Base-by-base conservation (phyloP, 1,284 basidiomycete genomes). In the Schizophyllum commune region DNA sequence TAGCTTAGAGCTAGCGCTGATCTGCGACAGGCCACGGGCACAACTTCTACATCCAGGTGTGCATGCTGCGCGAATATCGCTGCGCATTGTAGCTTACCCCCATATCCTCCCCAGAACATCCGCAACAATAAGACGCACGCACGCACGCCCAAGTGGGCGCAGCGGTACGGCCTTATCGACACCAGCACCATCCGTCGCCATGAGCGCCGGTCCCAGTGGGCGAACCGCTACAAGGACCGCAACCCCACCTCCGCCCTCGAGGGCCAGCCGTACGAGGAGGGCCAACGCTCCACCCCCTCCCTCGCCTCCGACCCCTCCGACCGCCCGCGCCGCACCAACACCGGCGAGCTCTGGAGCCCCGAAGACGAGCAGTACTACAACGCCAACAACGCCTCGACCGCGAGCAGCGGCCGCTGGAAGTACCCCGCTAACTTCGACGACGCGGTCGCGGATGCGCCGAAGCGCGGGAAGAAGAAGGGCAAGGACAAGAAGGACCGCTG, bases 131-230 rank as follows among this genome's bases (percentile, higher is more conserved):
- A 95, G 79, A 96, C 86, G 68, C 83, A 91, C 70, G 80, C 83
- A 32, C 88, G 96, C 61, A 97, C 95, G 21, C 96, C 96, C 17
- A 94, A 96, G 71, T 98, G 96, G 96, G 92, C 91, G 0, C 81
- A 93, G 72, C 85, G 88, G 64, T 92, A 92, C 70, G 94, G 94
- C 39, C 86, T 98, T 57, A 85, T 97, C 66, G 84, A 95, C 71
- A 87, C 83, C 32, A 77, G 84, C 21, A 85, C 88, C 67, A 86
- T 91, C 69, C 82, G 85, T 67, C 88, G 92, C 69, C 86, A 88
- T 64, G 82, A 88, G 68, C 83, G 82, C 62, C 89, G 89, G 70
- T 91, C 87, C 56, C 89, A 93, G 68, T 97, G 94, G 94, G 89
- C 92, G 4, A 78, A 76, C 61, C 86, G 91, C 60, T 96, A 93